phyloP scores from a whole-genome alignment of 495 filamentous ascomycete genomes.

The Hypoxylon fragiforme region DNA sequence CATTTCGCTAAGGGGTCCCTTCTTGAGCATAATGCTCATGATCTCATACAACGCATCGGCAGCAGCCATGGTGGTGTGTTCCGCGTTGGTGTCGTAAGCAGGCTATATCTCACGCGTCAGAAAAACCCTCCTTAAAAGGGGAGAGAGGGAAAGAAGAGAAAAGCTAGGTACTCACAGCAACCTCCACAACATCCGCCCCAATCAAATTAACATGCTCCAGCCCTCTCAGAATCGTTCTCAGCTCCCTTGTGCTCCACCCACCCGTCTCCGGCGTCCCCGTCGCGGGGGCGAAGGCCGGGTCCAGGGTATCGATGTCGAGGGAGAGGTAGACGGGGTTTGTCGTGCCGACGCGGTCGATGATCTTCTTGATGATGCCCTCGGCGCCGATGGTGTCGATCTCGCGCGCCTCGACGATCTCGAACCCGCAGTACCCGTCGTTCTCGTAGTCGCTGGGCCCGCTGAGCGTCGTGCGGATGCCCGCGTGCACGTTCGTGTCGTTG shows the following conservation, averaged over 20 bases:
- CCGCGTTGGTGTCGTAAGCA: constrained; percentile 83
- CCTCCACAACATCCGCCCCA: constrained; percentile 83
- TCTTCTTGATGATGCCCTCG: constrained; percentile 64
- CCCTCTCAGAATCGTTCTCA: constrained; percentile 71
- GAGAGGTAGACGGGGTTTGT: constrained; percentile 70
- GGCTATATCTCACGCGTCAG: constrained; percentile 51
- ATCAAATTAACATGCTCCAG: constrained; percentile 72
- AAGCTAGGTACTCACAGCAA: constrained; percentile 60
- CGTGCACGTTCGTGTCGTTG: constrained; percentile 72
- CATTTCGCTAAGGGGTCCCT: constrained; percentile 43
- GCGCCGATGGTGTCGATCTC: constrained; percentile 71
- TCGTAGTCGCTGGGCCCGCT: constrained; percentile 73
- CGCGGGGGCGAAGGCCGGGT: constrained; percentile 71
- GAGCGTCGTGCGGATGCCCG: constrained; percentile 74
- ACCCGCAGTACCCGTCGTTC: constrained; percentile 69
- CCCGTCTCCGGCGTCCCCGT: constrained; percentile 78
- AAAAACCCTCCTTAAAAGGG: not conserved
- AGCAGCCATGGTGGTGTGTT: constrained; percentile 83
- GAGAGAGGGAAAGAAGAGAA: too few species aligned
- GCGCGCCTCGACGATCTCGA: constrained; percentile 69
- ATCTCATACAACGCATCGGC: constrained; percentile 84
- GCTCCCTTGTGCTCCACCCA: constrained; percentile 75
- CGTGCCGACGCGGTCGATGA: constrained; percentile 64
- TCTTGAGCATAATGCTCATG: constrained; percentile 82
- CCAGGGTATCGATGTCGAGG: constrained; percentile 78